Conservation (phyloP, 306 rosid species). For the Heteromeles arbutifolia region DNA sequence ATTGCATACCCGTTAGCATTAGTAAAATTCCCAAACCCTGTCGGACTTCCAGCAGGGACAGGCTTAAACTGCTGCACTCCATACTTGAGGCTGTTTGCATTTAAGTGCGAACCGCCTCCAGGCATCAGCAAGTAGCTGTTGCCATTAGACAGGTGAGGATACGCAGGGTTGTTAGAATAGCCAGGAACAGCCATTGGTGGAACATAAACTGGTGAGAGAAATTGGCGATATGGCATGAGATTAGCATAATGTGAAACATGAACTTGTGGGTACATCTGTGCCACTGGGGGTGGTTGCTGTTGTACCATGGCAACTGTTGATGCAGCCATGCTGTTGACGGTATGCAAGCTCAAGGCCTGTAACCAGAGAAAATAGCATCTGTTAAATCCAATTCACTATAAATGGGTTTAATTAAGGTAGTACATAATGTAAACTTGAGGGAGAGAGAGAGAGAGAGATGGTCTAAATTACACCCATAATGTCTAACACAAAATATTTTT, state of each 20-base stretch:
- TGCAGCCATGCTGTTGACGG: conserved; percentile 45
- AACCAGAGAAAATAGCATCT: conserved; percentile 3
- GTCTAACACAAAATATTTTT: no score
- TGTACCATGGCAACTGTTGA: conserved; percentile 77
- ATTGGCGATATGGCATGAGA: conserved; percentile 91
- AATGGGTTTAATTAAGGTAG: not conserved
- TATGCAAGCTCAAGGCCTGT: conserved; percentile 62
- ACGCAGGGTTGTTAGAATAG: conserved; percentile 74
- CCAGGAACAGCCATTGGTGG: conserved; percentile 99
- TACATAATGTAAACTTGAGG: not conserved
- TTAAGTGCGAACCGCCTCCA: conserved; percentile 82
- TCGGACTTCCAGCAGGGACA: conserved; percentile 73
- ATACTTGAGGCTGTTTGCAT: conserved; percentile 78
- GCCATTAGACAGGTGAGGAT: conserved; percentile 86
- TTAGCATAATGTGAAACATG: conserved; percentile 84
- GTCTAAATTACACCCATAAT: no score
- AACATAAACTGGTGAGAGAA: conserved; percentile 79
- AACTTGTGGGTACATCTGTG: conserved; percentile 97
- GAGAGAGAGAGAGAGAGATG: no score
- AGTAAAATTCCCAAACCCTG: conserved; percentile 78
- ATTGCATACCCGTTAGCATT: conserved; percentile 83
- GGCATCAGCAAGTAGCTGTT: conserved; percentile 90
- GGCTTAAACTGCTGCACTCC: conserved; percentile 95
- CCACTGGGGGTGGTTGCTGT: conserved; percentile 68
- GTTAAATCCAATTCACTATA: not conserved